Base-by-base conservation (phyloP, 352 stramenopile genomes). In the Pythium monospermum region DNA sequence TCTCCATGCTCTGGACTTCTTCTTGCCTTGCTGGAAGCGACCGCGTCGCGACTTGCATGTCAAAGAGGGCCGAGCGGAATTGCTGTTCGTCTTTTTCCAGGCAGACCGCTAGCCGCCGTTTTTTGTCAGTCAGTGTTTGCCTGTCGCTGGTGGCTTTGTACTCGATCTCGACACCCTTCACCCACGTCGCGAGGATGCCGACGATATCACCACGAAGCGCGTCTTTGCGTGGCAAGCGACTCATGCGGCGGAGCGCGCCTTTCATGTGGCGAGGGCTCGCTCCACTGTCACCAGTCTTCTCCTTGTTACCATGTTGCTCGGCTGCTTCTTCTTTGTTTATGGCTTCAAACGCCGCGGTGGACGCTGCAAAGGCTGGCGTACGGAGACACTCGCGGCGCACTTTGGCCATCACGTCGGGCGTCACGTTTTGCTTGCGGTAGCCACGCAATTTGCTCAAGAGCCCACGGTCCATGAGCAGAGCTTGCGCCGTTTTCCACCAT, bases 401-500 rank as follows among this genome's bases (percentile, higher is more conserved):
- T 61, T 92, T 92, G 0, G 75, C 64, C 67, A 90, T 89, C 12
- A 92, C 69, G 7, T 92, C 79, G 1, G 79, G 57, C 0, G 73
- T 66, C 22, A 90, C 55, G 1, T 35, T 41, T 18, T 79, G 72
- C 18, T 84, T 66, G 0, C 69, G 62, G 47, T 87, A 87, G 0
- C 69, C 56, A 4, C 81, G 61, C 27, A 92, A 47, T 6, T 72
- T 68, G 31, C 77, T 73, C 16, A 92, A 40, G 8, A 92, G 48
- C 33, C 64, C 75, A 21, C 82, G 73, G 53, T 92, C 79, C 79
- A 92, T 92, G 15, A 92, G 62, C 51, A 92, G 40, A 10, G 82
- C 79, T 46, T 92, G 82, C 12, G 73, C 71, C 0, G 78, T 80
- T 43, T 88, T 87, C 81, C 78, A 90, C 81, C 81, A 92, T 40